Evolutionary conservation across 139 green algal species (phyloP), one percentile per base, ranked within the genome.

Genomic region (Diplosphaera chodatii): DNA sequence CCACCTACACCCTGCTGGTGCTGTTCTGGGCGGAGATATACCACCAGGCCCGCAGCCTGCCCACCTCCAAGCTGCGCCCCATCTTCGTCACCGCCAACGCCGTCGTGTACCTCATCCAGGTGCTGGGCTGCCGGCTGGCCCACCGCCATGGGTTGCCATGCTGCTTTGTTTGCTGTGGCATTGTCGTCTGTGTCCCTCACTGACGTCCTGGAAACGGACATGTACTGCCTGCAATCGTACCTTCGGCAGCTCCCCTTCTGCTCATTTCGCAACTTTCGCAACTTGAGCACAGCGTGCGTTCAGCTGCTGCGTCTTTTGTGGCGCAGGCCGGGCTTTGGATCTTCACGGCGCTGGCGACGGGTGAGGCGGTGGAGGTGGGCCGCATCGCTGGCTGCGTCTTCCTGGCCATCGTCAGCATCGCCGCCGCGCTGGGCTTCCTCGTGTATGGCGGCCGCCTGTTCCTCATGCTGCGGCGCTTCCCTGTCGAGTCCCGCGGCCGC

Each of bases 11-110:
- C 0, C 83, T 98, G 62, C 85, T 99, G 41, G 90, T 99, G 48
- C 87, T 99, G 27, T 99, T 99, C 71, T 99, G 93, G 93, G 94
- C 94, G 21, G 95, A 99, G 78, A 99, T 99, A 55, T 99, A 98
- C 77, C 92, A 98, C 71, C 95, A 99, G 73, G 94, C 93, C 0
- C 83, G 89, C 40, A 90, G 77, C 69, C 84, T 95, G 76, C 88
- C 94, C 21, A 95, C 86, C 2, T 74, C 72, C 20, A 79, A 77
- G 0, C 81, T 98, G 78, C 85, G 91, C 1, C 94, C 91, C 0
- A 74, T 81, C 10, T 98, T 98, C 75, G 67, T 97, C 23, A 83
- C 77, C 37, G 77, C 92, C 80, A 98, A 99, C 74, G 71, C 84
- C 0, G 66, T 86, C 0, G 91, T 97, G 8, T 98, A 97, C 63